Base-by-base conservation (phyloP, 176 grass and related monocot genomes). In the Themeda triandra region DNA sequence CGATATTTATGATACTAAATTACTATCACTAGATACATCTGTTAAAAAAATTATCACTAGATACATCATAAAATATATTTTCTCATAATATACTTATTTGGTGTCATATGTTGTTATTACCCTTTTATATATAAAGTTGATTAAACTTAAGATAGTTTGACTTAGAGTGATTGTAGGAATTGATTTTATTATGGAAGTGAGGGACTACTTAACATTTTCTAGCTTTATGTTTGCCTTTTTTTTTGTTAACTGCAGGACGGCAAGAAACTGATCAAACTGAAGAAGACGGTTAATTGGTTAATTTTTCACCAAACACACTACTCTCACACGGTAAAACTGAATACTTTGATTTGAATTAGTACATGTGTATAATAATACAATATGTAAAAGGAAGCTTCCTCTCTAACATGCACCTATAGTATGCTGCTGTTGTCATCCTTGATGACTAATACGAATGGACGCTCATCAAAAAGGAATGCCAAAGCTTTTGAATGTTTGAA, bases 221-320 rank as follows among this genome's bases (percentile, higher is more conserved):
- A 48, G 45, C 17, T 48, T 48, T 59, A 56, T 25, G 0, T 3
- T 81, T 68, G 10, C 13, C 44, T 48, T 58, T 31, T 9, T 15
- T 66, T 74, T 42, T 44, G 6, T 12, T 13, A 48, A 75, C 73
- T 71, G 36, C 76, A 77, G 36, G 59, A 49, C 10, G 17, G 19
- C 59, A 36, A 83, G 30, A 28, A 41, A 24, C 21, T 56, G 51
- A 3, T n/a, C 9, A 8, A 33, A 68, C 32, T 44, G 49, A 21
- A 36, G 27, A 88, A 84, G 29, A 70, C 18, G 54, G 6, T 37
- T 39, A 44, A 41, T 44, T 53, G 7, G 27, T 68, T 88, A 46
- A 45, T 67, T 25, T 75, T 77, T 84, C 72, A 89, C 87, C 76
- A 80, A 89, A 68, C 76, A 17, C 36, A 17, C 80, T 80, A 68